Percentiles rank a stretch among this genome's conserved stretches.
phyloP scores from a whole-genome alignment of 495 filamentous ascomycete genomes.

The Cercophora sp. region DNA sequence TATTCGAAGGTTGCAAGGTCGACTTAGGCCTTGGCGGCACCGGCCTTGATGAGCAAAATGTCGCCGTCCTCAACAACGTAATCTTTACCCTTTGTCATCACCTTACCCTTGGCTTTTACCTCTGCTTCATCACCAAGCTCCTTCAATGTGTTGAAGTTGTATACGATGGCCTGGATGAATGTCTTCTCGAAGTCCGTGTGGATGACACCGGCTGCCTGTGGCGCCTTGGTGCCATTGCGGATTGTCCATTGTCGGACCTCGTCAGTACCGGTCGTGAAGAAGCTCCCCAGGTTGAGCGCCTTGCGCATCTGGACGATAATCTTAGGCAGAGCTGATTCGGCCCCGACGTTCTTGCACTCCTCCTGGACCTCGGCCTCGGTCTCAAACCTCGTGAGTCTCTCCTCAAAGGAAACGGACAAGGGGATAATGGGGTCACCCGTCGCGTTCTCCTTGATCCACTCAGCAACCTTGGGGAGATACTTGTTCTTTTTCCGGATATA shows the following conservation, averaged over 20 bases:
- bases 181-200: slow-evolving; percentile 99
- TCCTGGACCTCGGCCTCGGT: slow-evolving; percentile 73
- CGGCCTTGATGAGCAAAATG: slow-evolving; percentile 87
- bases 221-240: slow-evolving; percentile 92
- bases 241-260: slow-evolving; percentile 99
- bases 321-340: slow-evolving; percentile 88
- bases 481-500: slow-evolving; percentile 99
- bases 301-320: slow-evolving; percentile 92
- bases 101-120: slow-evolving; percentile 89
- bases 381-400: slow-evolving; percentile 76
- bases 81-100: slow-evolving; percentile 99
- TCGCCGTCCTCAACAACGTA: slow-evolving; percentile 80
- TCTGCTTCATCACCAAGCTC: slow-evolving; percentile 84
- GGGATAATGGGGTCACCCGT: slow-evolving; percentile 86
- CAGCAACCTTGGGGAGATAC: slow-evolving; percentile 85
- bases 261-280: slow-evolving; percentile 96
- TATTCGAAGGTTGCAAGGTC: slow-evolving; percentile 4
- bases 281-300: slow-evolving; percentile 80
- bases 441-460: slow-evolving; percentile 90
- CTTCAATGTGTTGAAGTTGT: slow-evolving; percentile 74
- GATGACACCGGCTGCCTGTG: slow-evolving; percentile 95
- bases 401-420: slow-evolving; percentile 87
- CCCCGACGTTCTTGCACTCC: slow-evolving; percentile 84
- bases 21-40: slow-evolving; percentile 75
- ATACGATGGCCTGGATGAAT: slow-evolving; percentile 94